phyloP scores from a whole-genome alignment of 83 land plant genomes.

The Diphasiastrum complanatum region DNA sequence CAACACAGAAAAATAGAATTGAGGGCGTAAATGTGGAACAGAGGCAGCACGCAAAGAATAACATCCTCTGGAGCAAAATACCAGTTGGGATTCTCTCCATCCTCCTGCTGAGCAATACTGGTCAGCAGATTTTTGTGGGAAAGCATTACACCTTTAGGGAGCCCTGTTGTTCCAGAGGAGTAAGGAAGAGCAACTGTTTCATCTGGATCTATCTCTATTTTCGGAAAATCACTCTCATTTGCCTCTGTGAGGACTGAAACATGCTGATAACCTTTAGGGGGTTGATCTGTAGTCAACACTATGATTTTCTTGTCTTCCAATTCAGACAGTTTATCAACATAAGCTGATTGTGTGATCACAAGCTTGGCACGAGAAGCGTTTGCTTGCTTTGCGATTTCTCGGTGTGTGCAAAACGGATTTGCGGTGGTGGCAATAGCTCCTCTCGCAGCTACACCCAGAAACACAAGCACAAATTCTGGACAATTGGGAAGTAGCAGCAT shows the following conservation, averaged over 20 bases:
- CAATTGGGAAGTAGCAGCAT: constrained; percentile 56
- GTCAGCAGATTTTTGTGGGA: constrained; percentile 58
- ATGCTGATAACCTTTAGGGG: not conserved
- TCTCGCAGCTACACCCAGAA: constrained; percentile 44
- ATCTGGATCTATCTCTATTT: too few relatives aligned
- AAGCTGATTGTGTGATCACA: constrained; percentile 37
- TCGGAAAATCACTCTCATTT: constrained; percentile 1
- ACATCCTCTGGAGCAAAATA: constrained; percentile 48
- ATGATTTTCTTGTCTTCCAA: not conserved
- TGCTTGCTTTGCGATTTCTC: constrained; percentile 44
- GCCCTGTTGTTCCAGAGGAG: constrained; percentile 77
- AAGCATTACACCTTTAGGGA: constrained; percentile 72
- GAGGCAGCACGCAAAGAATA: constrained; percentile 59
- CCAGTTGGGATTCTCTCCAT: constrained; percentile 67
- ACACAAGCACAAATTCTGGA: constrained; percentile 42
- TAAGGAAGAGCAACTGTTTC: constrained; percentile 43
- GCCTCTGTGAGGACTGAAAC: too few relatives aligned
- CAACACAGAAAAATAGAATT: constrained; percentile 63
- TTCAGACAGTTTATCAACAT: constrained; percentile 44
- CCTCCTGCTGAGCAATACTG: constrained; percentile 76
- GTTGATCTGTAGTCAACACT: not conserved
- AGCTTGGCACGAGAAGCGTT: constrained; percentile 27
- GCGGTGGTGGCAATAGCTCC: constrained; percentile 53
- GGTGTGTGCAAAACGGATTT: constrained; percentile 52
- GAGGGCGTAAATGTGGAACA: constrained; percentile 85